Conservation (phyloP, 2,329 filamentous ascomycete genomes). For the Ascochyta fabae region DNA sequence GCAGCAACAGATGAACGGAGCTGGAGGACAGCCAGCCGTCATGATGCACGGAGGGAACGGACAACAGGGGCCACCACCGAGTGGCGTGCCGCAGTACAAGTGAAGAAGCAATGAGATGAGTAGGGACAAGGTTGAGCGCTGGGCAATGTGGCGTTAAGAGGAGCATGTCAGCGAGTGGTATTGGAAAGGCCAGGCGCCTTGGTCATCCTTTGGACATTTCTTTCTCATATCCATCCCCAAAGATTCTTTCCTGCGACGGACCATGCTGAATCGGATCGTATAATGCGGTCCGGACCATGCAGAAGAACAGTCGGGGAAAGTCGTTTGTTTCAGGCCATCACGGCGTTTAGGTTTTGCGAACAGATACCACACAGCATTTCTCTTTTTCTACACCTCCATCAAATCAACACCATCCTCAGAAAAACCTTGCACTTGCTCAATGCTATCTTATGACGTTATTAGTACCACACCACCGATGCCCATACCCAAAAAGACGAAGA, state of each 20-base stretch:
- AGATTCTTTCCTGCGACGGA: no score
- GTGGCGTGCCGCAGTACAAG: constrained; percentile 35
- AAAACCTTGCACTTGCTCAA: no score
- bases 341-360: constrained; percentile 16
- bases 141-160: background rate
- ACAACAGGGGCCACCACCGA: constrained; percentile 19
- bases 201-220: no score
- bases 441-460: no score
- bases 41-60: constrained; percentile 35
- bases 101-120: background rate
- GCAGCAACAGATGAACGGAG: constrained; percentile 36
- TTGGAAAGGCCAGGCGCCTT: no score
- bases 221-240: no score
- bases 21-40: constrained; percentile 23
- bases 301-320: background rate
- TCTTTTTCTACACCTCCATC: background rate
- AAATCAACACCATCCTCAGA: background rate
- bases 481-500: no score
- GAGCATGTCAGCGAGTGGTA: background rate
- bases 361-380: constrained; percentile 24
- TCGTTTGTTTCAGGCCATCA: background rate
- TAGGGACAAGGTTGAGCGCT: background rate
- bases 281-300: background rate
- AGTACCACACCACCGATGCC: no score
- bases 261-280: background rate